These are phyloP conservation scores for Aspergillus sp. DNA, from an alignment of 2,329 filamentous ascomycete species.

Conservation along the genomic window DNA sequence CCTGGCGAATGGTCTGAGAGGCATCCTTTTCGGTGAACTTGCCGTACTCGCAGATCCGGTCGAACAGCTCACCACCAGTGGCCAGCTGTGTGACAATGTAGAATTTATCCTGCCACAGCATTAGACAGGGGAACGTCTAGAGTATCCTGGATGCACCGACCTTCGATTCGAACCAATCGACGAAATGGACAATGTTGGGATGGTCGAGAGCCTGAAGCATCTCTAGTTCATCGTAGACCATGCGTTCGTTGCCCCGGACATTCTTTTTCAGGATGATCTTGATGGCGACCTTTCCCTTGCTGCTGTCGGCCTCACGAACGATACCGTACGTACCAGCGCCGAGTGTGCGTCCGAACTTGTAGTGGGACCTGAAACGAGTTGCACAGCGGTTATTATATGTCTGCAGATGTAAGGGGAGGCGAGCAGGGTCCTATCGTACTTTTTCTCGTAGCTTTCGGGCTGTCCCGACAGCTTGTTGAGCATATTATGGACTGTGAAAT, in stretches of 20 bases:
- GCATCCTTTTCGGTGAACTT: conserved; percentile 99
- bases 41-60: conserved; percentile 95
- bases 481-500: conserved; percentile 73
- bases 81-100: conserved; percentile 98
- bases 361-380: conserved; percentile 67
- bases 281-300: conserved; percentile 80
- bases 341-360: conserved; percentile 88
- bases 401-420: conserved; percentile 9
- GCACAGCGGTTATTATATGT: conserved; percentile 14
- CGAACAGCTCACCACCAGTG: conserved; percentile 93
- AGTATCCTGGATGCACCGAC: conserved; percentile 52
- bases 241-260: conserved; percentile 95
- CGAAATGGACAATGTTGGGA: conserved; percentile 93
- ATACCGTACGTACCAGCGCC: conserved; percentile 98
- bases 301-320: conserved; percentile 88
- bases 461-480: conserved; percentile 95
- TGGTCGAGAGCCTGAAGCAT: conserved; percentile 91
- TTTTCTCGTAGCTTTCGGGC: conserved; percentile 98
- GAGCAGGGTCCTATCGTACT: conserved; percentile 57
- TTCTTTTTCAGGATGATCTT: conserved; percentile 99
- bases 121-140: conserved; percentile 14
- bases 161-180: conserved; percentile 98
- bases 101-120: conserved; percentile 79
- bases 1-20: conserved; percentile 90
- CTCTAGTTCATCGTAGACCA: conserved; percentile 96